Percentiles rank a stretch among this genome's conserved stretches.
These are phyloP conservation scores for Microascus cirrosus DNA, from an alignment of 2,329 filamentous ascomycete species.

Conservation along the genomic window DNA sequence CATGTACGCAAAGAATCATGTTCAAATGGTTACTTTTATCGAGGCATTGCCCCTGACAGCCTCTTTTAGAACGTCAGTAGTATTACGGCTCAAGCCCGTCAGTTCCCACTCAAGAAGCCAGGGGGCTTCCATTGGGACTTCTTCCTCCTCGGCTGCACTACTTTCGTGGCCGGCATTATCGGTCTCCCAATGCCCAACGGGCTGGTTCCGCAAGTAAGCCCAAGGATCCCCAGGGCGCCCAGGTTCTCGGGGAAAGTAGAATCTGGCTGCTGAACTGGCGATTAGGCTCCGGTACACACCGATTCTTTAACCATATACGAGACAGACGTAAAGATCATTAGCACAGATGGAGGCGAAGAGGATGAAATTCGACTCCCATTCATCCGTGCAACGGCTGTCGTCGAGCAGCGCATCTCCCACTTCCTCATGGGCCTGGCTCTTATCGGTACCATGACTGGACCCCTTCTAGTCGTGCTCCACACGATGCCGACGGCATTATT, in stretches of 20 bases:
- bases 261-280: neutral
- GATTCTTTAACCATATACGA: slow-evolving; percentile 33
- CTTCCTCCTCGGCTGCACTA: slow-evolving; percentile 44
- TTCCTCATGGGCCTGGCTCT: slow-evolving; percentile 42
- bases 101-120: slow-evolving; percentile 44
- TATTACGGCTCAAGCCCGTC: slow-evolving; percentile 41
- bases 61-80: slow-evolving; percentile 33
- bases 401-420: slow-evolving; percentile 45
- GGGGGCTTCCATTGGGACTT: slow-evolving; percentile 52
- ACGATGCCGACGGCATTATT: slow-evolving; percentile 43
- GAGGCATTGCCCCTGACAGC: neutral
- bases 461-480: slow-evolving; percentile 37
- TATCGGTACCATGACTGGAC: slow-evolving; percentile 45
- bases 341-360: slow-evolving; percentile 26
- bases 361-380: slow-evolving; percentile 29
- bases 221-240: too few species aligned
- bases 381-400: slow-evolving; percentile 32
- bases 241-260: too few species aligned
- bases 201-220: slow-evolving; percentile 32
- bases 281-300: slow-evolving; percentile 45
- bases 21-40: too few species aligned
- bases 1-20: slow-evolving; percentile 22
- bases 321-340: slow-evolving; percentile 25
- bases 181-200: slow-evolving; percentile 47
- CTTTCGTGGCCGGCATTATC: slow-evolving; percentile 41